These are phyloP conservation scores for Termitomyces sp. DNA, from an alignment of 768 basidiomycete genomes.

Conservation along the genomic window DNA sequence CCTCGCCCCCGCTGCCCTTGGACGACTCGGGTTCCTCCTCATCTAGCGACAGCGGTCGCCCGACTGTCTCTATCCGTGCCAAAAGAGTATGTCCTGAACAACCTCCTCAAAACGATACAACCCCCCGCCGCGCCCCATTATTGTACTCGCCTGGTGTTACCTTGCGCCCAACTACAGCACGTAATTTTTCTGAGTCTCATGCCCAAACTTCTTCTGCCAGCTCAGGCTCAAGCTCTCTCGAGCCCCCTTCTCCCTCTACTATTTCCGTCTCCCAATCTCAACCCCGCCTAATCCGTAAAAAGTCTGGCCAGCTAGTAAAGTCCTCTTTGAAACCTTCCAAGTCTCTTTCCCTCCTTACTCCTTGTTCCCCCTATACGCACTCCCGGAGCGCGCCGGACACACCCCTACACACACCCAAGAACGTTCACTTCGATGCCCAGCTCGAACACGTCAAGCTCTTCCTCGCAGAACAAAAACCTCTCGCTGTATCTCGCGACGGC, in stretches of 20 bases:
- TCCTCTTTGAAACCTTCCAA: slow-evolving; percentile 80
- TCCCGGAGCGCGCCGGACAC: slow-evolving; percentile 77
- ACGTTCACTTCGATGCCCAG: slow-evolving; percentile 89
- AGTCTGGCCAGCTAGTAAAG: slow-evolving; percentile 91
- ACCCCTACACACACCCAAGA: slow-evolving; percentile 67
- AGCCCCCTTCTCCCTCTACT: slow-evolving; percentile 19
- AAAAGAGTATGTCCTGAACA: slow-evolving; percentile 10
- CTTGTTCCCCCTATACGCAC: slow-evolving; percentile 32
- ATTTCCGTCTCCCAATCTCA: slow-evolving; percentile 22
- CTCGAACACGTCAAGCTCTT: slow-evolving; percentile 95
- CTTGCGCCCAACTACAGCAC: slow-evolving; percentile 29
- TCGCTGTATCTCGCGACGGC: slow-evolving; percentile 88
- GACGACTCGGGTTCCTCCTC: slow-evolving; percentile 26
- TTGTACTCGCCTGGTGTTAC: slow-evolving; percentile 40
- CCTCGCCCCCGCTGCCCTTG: slow-evolving; percentile 22
- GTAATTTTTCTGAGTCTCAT: slow-evolving; percentile 29
- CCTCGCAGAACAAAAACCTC: slow-evolving; percentile 90
- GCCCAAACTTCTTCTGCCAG: slow-evolving; percentile 19
- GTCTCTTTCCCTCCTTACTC: slow-evolving; percentile 53
- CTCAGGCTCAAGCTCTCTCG: not conserved
- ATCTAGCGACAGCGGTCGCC: slow-evolving; percentile 14
- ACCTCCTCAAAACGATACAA: not conserved
- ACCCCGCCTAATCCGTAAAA: slow-evolving; percentile 72
- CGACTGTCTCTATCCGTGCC: slow-evolving; percentile 4
- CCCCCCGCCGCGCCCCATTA: slow-evolving; percentile 19